A percentile compares a stretch with the other conserved stretches of the same genome.
phyloP scores from a whole-genome alignment of 2,329 filamentous ascomycete genomes.

The Colletotrichum sojae region DNA sequence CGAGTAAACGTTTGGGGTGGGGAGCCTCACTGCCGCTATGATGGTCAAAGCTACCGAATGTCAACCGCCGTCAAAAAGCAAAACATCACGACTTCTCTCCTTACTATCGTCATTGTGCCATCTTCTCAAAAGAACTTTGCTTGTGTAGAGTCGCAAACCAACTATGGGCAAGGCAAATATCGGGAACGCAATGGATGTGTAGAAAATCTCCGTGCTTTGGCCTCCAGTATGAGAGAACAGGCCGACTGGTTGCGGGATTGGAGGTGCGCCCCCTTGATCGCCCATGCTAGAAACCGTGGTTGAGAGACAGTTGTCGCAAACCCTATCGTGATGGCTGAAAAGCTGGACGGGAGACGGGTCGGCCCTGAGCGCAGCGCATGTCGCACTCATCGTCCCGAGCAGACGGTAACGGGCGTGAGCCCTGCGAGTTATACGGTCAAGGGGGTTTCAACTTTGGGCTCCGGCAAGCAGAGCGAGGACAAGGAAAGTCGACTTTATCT shows the following conservation, averaged over 20 bases:
- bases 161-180: background rate
- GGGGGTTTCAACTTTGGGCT: background rate
- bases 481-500: background rate
- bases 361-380: background rate
- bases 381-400: background rate
- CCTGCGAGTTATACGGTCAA: background rate
- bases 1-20: background rate
- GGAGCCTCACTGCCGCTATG: background rate
- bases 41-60: background rate
- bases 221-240: background rate
- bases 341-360: background rate
- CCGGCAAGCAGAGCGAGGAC: background rate
- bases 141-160: background rate
- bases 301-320: background rate
- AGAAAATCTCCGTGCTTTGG: background rate
- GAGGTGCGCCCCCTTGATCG: background rate
- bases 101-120: background rate
- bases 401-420: background rate
- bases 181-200: background rate
- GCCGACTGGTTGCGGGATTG: background rate
- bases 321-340: background rate
- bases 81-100: background rate
- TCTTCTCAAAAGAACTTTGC: background rate
- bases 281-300: background rate
- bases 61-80: background rate